phyloP scores from a whole-genome alignment of 345 rosid genomes.

The Sonneratia alba region DNA sequence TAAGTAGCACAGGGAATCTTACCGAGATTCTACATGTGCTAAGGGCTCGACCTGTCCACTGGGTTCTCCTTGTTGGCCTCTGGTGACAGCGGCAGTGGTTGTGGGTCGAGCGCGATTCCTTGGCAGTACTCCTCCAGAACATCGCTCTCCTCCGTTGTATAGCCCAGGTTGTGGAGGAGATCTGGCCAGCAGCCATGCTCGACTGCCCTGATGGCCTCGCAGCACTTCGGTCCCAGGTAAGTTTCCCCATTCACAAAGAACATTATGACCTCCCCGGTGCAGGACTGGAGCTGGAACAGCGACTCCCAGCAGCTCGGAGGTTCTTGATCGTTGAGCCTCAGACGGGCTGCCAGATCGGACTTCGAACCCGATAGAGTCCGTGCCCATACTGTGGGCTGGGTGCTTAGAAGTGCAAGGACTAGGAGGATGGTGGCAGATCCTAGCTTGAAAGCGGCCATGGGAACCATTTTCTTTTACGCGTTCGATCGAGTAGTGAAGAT shows the following conservation, averaged over 20 bases:
- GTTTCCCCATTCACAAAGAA: conserved; percentile 77
- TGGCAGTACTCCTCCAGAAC: conserved; percentile 68
- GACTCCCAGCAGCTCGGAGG: conserved; percentile 61
- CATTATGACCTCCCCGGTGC: conserved; percentile 58
- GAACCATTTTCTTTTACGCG: not conserved
- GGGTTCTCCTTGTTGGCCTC: not conserved
- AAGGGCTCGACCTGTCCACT: too few relatives aligned
- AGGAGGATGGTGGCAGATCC: not conserved
- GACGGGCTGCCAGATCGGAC: not conserved
- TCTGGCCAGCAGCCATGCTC: conserved; percentile 52
- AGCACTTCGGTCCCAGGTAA: conserved; percentile 47
- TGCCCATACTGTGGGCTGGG: not conserved
- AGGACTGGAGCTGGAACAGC: conserved; percentile 58
- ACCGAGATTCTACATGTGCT: too few relatives aligned
- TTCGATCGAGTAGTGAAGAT: not conserved
- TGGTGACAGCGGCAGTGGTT: not conserved
- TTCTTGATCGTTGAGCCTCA: not conserved
- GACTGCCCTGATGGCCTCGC: conserved; percentile 48
- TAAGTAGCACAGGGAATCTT: not conserved
- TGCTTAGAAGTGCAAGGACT: not conserved
- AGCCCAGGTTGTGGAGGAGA: conserved; percentile 48
- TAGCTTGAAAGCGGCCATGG: not conserved
- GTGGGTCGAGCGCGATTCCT: not conserved
- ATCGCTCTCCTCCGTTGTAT: conserved; percentile 53
- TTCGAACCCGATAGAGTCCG: not conserved